Evolutionary conservation across 2,329 filamentous ascomycete genomes (phyloP).

Genomic region (Paramyrothecium sp.): DNA sequence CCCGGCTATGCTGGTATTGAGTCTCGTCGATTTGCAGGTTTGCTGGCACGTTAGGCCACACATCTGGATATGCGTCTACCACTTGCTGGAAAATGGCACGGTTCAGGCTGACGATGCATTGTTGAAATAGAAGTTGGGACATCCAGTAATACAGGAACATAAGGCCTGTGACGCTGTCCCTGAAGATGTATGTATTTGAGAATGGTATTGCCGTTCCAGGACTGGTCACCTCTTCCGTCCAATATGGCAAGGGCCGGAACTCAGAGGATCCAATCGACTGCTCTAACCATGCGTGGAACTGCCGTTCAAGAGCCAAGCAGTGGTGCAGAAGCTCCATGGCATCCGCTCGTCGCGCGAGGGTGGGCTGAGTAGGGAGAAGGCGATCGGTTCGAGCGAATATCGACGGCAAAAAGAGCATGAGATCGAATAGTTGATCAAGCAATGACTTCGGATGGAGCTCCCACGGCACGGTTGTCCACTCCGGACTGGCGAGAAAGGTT

Average conservation of each 20-base stretch:
- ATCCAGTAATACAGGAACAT: slow-evolving; percentile 55
- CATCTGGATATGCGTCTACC: slow-evolving; percentile 35
- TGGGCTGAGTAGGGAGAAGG: slow-evolving; percentile 36
- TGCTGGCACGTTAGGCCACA: slow-evolving; percentile 36
- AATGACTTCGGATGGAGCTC: slow-evolving; percentile 47
- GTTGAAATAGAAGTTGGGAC: slow-evolving; percentile 46
- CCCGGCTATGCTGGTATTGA: slow-evolving; percentile 41
- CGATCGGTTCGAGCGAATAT: slow-evolving; percentile 45
- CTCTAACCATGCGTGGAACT: slow-evolving; percentile 47
- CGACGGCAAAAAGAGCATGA: slow-evolving; percentile 43
- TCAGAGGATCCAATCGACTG: slow-evolving; percentile 22
- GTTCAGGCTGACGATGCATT: slow-evolving; percentile 45
- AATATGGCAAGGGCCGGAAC: slow-evolving; percentile 34
- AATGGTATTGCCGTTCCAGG: slow-evolving; percentile 39
- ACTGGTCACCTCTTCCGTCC: slow-evolving; percentile 31
- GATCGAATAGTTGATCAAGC: slow-evolving; percentile 53
- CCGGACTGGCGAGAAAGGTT: slow-evolving; percentile 48
- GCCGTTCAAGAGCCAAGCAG: slow-evolving; percentile 45
- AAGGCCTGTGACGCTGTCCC: slow-evolving; percentile 40
- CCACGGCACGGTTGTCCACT: slow-evolving; percentile 54
- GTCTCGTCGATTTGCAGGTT: slow-evolving; percentile 38
- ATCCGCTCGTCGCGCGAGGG: slow-evolving; percentile 37
- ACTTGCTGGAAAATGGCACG: slow-evolving; percentile 41
- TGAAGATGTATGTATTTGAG: slow-evolving; percentile 42
- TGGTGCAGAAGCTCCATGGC: slow-evolving; percentile 47